Evolutionary conservation across 768 basidiomycete genomes (phyloP), one percentile per base, ranked within the genome.

Genomic region (Psilocybe sp.): DNA sequence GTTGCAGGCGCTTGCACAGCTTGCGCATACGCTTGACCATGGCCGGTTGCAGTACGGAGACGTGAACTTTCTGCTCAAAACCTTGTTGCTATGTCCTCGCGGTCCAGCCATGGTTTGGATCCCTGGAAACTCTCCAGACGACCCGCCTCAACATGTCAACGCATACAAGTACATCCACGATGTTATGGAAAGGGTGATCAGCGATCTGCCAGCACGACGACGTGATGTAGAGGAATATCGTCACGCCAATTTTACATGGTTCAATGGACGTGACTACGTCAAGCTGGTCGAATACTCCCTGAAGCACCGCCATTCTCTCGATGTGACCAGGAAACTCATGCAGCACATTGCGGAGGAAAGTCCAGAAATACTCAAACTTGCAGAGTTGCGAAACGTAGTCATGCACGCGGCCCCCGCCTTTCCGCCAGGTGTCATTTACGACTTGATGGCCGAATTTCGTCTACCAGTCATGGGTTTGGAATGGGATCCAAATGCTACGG

Each of bases 231-330:
- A 44, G 16, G 50, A 49, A 49, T 32, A 16, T n/a, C 34, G 19
- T 23, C 9, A 38, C 13, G 13, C 23, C n/a, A n/a, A 49, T n/a
- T 14, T 48, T 33, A 13, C 31, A 44, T 35, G 35, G 41, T 8
- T 47, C 14, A 44, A 52, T 41, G 18, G 45, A 47, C 19, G 52
- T 44, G 47, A 60, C 9, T 86, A 82, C 64, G 86, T 88, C 60
- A 59, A 80, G 0, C 75, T 92, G 20, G 56, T 91, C 3, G 75
- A 85, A 52, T 90, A 89, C 62, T 70, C 82, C 4, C 71, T 92
- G 33, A 78, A 78, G 7, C 76, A 86, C 56, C 75, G 77, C n/a
- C 66, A 73, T 36, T 83, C 83, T 5, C 65, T 76, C 14, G 50
- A 59, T 11, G 65, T 89, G 12, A 61, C 88, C 10, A 54, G 75